Base-by-base conservation (phyloP, 805 yeast genomes). In the Sugiyamaella valdiviana region DNA sequence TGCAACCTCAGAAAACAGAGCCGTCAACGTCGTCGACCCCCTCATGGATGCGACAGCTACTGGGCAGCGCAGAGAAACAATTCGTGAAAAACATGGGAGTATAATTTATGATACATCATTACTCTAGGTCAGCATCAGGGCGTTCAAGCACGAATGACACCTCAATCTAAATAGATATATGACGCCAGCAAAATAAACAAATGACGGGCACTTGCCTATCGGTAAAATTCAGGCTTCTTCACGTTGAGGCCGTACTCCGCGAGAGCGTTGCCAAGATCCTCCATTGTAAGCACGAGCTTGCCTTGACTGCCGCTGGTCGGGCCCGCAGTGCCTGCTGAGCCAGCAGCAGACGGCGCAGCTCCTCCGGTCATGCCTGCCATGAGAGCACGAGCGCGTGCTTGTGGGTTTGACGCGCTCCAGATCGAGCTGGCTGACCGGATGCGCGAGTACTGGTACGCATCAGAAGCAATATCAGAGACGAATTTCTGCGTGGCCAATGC, bases 401-500 rank as follows among this genome's bases (percentile, higher is more conserved):
- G 95, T 6, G 96, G 95, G 61, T 87, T 87, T 39, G 85, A 75
- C 3, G 95, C 80, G 58, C 83, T 82, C 59, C 85, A 82, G n/a
- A 90, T 95, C 0, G 96, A 80, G 10, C 88, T 80, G 3, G 86
- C 73, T n/a, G 93, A 86, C 53, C 98, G 76, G 56, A 93, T 93
- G 52, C 98, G 73, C 6, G 96, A 85, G 63, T 88, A 90, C 63
- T 93, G 99, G 63, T 88, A 93, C 0, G 99, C 97, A 62, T 93
- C 98, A 14, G 89, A 87, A 1, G 99, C 96, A 24, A 93, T 82
- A 63, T 93, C 99, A 52, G 90, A 80, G 22, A 93, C 77, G 64
- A 93, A 93, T 63, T 93, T 93, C 61, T 95, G 99, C 0, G 99
- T 93, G 0, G 99, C 98, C 49, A 93, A 71, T 0, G 98, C 97